Percentiles rank a stretch among this genome's conserved stretches.
These are phyloP conservation scores for Candida qinlingensis DNA, from an alignment of 805 yeast genomes.

Conservation along the genomic window DNA sequence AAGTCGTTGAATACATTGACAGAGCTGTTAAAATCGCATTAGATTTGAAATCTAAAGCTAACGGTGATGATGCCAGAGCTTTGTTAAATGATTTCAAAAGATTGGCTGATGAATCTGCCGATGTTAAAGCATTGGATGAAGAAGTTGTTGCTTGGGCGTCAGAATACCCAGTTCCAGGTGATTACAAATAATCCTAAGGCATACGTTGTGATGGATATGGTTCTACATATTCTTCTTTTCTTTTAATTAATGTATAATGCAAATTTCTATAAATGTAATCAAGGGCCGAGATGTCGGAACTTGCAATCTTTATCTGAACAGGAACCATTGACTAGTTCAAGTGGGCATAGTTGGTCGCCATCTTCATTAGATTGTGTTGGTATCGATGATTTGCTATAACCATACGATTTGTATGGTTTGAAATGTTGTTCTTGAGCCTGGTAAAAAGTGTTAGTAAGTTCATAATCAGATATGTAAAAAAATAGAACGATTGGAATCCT, in stretches of 20 bases:
- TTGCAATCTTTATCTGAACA: constrained; percentile 20
- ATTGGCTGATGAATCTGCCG: constrained; percentile 56
- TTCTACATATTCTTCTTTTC: too few relatives aligned
- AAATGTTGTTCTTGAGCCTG: constrained; percentile 17
- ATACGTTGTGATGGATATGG: too few relatives aligned
- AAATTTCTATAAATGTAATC: background rate
- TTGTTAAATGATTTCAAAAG: constrained; percentile 62
- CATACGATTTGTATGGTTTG: constrained; percentile 21
- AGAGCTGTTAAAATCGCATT: constrained; percentile 69
- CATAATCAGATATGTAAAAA: background rate
- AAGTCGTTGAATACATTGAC: constrained; percentile 77
- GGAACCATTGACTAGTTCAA: constrained; percentile 18
- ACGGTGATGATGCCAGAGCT: constrained; percentile 52
- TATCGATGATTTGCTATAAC: constrained; percentile 2
- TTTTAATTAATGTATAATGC: background rate
- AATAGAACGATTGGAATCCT: too few relatives aligned
- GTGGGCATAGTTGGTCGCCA: constrained; percentile 18
- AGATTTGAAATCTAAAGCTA: constrained; percentile 50
- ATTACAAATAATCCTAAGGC: constrained; percentile 21
- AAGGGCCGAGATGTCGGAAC: constrained; percentile 17
- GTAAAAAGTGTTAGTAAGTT: constrained; percentile 16
- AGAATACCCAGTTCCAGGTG: constrained; percentile 85
- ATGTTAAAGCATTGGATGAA: constrained; percentile 50
- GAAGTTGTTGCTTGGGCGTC: constrained; percentile 73
- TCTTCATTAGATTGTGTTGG: background rate